phyloP scores from a whole-genome alignment of 2,329 filamentous ascomycete genomes.

The Colletotrichum sp. region DNA sequence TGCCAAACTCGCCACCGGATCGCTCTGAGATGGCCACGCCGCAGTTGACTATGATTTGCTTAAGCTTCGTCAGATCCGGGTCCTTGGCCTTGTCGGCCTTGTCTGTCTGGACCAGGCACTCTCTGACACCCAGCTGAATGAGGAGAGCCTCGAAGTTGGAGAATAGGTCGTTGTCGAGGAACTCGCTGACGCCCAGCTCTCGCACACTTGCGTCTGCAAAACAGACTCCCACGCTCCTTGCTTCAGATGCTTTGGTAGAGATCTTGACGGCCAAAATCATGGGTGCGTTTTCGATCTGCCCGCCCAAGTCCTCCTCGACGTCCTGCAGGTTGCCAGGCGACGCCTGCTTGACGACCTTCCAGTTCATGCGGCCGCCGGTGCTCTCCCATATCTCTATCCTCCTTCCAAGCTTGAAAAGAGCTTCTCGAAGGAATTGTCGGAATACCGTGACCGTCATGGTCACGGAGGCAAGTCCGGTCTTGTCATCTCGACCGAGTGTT shows the following conservation, averaged over 20 bases:
- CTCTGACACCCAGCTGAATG: conserved; percentile 94
- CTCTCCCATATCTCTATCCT: conserved; percentile 90
- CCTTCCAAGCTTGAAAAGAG: conserved; percentile 89
- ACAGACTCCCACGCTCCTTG: conserved; percentile 88
- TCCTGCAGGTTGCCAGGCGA: conserved; percentile 97
- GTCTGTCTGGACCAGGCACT: conserved; percentile 87
- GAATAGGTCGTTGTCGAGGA: conserved; percentile 97
- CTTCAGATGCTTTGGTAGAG: conserved; percentile 83
- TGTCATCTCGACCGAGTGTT: conserved; percentile 82
- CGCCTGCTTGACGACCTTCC: conserved; percentile 90
- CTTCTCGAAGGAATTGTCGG: conserved; percentile 92
- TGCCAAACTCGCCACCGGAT: conserved; percentile 76
- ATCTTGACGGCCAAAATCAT: conserved; percentile 97
- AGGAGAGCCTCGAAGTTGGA: conserved; percentile 97
- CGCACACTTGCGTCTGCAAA: conserved; percentile 97
- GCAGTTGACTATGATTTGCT: conserved; percentile 89
- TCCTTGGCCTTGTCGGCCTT: conserved; percentile 83
- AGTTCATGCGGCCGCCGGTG: conserved; percentile 78
- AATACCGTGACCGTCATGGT: conserved; percentile 96
- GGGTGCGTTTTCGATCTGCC: conserved; percentile 84
- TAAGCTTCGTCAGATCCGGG: conserved; percentile 84
- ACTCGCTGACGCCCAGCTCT: conserved; percentile 95
- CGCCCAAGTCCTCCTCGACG: conserved; percentile 91
- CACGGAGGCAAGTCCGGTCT: conserved; percentile 87
- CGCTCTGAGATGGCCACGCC: conserved; percentile 89